Conservation (phyloP, 1,284 basidiomycete genomes). For the Farysia itapuensis region DNA sequence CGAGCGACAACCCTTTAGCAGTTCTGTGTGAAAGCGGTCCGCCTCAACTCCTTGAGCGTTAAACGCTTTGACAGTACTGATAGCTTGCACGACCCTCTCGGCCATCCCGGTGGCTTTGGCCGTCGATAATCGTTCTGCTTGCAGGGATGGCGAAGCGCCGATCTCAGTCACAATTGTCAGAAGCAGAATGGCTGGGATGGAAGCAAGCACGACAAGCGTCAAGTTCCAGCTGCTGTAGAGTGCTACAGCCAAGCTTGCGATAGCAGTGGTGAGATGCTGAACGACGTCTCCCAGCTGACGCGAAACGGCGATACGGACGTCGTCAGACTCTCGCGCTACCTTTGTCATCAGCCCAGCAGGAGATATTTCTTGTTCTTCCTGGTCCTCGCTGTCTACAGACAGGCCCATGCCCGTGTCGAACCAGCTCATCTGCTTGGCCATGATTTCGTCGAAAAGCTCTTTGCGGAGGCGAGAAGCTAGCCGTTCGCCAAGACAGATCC, state of each 20-base stretch:
- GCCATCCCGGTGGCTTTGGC: slow-evolving; percentile 75
- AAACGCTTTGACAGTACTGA: slow-evolving; percentile 93
- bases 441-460: slow-evolving; percentile 72
- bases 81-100: slow-evolving; percentile 75
- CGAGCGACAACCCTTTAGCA: slow-evolving; percentile 64
- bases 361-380: slow-evolving; percentile 12
- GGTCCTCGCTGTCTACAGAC: slow-evolving; percentile 33
- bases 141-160: slow-evolving; percentile 67
- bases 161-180: slow-evolving; percentile 72
- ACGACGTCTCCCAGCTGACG: slow-evolving; percentile 75
- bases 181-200: slow-evolving; percentile 80
- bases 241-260: slow-evolving; percentile 79
- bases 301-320: slow-evolving; percentile 81
- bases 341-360: slow-evolving; percentile 93
- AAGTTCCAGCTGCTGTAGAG: slow-evolving; percentile 78
- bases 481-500: slow-evolving; percentile 85
- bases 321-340: slow-evolving; percentile 91
- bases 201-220: slow-evolving; percentile 85
- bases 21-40: slow-evolving; percentile 64
- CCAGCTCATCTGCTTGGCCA: slow-evolving; percentile 70
- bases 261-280: slow-evolving; percentile 76
- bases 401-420: slow-evolving; percentile 51
- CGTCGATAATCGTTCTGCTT: slow-evolving; percentile 70
- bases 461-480: slow-evolving; percentile 73
- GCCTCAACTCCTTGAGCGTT: slow-evolving; percentile 76